Conservation (phyloP, 371 early-diverging fungal species). For the Chytridiales sp. region DNA sequence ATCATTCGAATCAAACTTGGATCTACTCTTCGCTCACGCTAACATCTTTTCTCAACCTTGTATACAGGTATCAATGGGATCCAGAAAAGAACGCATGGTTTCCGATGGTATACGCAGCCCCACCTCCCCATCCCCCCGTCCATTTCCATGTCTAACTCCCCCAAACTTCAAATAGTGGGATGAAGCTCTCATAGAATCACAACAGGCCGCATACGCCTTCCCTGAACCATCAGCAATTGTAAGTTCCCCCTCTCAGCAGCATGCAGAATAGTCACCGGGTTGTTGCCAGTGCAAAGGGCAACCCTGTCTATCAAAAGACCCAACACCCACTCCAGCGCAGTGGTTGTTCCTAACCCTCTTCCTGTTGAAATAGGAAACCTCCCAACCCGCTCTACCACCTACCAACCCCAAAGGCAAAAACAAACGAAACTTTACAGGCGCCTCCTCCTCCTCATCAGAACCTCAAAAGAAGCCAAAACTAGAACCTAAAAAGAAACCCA, state of each 20-base stretch:
- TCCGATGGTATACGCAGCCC: conserved; percentile 64
- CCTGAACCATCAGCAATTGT: conserved; percentile 15
- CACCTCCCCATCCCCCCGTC: background rate
- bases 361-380: conserved; percentile 18
- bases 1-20: no score
- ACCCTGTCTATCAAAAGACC: background rate
- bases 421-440: background rate
- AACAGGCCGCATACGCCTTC: conserved; percentile 66
- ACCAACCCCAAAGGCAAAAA: no score
- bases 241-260: conserved; percentile 1
- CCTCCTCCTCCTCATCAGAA: background rate
- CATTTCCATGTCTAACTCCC: background rate
- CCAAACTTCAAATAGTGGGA: conserved; percentile 64
- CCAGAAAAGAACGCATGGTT: conserved; percentile 81
- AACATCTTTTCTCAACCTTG: no score
- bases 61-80: conserved; percentile 73
- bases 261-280: background rate
- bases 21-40: no score
- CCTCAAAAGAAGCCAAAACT: conserved; percentile 33
- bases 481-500: conserved; percentile 58
- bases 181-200: conserved; percentile 69
- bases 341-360: conserved; percentile 1
- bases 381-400: background rate
- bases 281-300: background rate
- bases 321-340: background rate